Conservation (phyloP, 139 green algal species). For the Eudorina sp. region DNA sequence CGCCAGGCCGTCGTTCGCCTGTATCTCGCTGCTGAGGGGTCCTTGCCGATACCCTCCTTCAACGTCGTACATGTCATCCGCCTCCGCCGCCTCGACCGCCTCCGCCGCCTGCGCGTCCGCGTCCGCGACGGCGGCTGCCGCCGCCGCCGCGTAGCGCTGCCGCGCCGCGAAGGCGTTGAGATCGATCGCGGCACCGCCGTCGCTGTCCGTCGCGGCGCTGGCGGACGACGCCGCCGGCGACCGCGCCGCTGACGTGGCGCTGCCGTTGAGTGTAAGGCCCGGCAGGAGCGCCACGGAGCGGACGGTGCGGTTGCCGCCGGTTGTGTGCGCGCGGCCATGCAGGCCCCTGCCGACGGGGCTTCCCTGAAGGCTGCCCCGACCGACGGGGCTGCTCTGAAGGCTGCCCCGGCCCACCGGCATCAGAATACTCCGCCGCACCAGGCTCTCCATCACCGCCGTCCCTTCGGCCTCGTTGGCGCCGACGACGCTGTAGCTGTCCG, state of each 20-base stretch:
- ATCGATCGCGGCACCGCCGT: background rate
- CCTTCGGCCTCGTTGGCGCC: background rate
- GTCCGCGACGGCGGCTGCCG: background rate
- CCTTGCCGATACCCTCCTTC: background rate
- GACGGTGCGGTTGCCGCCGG: background rate
- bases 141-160: background rate
- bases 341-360: background rate
- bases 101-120: background rate
- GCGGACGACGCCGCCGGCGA: background rate
- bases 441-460: background rate
- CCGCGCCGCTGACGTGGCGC: background rate
- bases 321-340: no score
- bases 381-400: no score
- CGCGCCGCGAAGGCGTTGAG: background rate
- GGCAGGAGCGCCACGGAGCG: background rate
- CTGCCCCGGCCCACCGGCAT: background rate
- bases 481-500: slow-evolving; percentile 27
- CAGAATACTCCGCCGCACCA: slow-evolving; percentile 1
- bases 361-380: background rate
- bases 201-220: background rate
- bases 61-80: background rate
- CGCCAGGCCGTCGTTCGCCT: no score
- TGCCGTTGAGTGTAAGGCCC: background rate
- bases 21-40: no score
- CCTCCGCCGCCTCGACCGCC: background rate